Conservation (phyloP, 352 stramenopile genomes). For the Globisporangium orthogonon region DNA sequence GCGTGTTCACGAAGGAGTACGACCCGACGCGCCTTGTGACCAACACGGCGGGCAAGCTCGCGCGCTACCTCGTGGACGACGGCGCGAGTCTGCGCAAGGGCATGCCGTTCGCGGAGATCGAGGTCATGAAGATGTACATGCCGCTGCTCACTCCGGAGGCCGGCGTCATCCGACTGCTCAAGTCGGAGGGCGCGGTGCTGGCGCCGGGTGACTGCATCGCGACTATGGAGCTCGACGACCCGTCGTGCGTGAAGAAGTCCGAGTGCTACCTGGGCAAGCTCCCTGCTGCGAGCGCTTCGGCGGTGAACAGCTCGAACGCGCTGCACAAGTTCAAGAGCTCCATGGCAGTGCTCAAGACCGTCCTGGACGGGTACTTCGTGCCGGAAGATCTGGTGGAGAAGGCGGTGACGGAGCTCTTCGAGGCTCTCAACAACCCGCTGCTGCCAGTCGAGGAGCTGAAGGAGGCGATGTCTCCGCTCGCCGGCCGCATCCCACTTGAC, state of each 20-base stretch:
- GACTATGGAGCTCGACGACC: constrained; percentile 97
- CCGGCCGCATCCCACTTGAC: constrained; percentile 91
- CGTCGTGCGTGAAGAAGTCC: constrained; percentile 93
- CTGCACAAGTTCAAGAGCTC: constrained; percentile 72
- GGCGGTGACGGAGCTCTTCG: constrained; percentile 86
- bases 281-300: constrained; percentile 20
- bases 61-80: constrained; percentile 98
- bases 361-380: constrained; percentile 93
- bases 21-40: constrained; percentile 97
- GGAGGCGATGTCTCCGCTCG: constrained; percentile 95
- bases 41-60: constrained; percentile 98
- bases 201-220: constrained; percentile 95
- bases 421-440: constrained; percentile 55
- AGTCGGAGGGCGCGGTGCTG: constrained; percentile 95
- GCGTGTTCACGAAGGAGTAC: constrained; percentile 99
- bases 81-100: constrained; percentile 84
- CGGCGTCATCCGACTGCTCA: constrained; percentile 93
- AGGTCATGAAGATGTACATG: constrained; percentile 99
- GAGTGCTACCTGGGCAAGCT: constrained; percentile 89
- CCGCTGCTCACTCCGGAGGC: constrained; percentile 95
- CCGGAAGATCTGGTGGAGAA: constrained; percentile 76
- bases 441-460: constrained; percentile 93
- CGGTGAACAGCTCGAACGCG: constrained; percentile 31
- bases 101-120: constrained; percentile 86
- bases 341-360: constrained; percentile 83